Percentiles rank a stretch among this genome's conserved stretches.
Conservation (phyloP, 225 moss, liverwort and hornwort species). For the Anthoceros angustus region DNA sequence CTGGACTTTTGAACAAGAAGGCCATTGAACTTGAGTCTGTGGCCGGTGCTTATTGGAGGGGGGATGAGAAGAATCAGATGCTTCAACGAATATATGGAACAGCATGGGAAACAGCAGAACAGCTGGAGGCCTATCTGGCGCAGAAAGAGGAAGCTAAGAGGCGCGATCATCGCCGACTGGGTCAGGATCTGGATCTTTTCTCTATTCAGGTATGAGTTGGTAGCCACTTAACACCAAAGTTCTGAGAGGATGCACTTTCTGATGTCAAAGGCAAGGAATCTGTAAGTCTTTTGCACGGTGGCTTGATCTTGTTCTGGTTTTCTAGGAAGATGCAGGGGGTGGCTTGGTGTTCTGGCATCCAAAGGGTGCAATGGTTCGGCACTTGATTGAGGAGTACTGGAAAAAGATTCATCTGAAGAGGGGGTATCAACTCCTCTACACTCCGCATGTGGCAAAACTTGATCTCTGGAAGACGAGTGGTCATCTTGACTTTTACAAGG, state of each 20-base stretch:
- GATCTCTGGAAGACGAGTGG: constrained; percentile 99
- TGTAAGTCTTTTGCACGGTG: background rate
- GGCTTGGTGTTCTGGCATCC: constrained; percentile 99
- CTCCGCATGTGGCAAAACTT: constrained; percentile 86
- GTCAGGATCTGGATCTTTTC: constrained; percentile 85
- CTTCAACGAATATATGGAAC: constrained; percentile 96
- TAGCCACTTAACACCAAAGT: background rate
- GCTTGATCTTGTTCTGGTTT: background rate
- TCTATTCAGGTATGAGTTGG: constrained; percentile 55
- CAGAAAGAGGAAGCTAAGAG: constrained; percentile 92
- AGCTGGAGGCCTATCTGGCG: constrained; percentile 63
- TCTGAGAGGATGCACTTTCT: background rate
- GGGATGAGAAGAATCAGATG: constrained; percentile 95
- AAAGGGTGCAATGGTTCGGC: constrained; percentile 83
- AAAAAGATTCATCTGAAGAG: constrained; percentile 74
- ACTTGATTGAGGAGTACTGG: constrained; percentile 86
- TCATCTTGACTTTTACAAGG: constrained; percentile 80
- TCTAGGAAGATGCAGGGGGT: constrained; percentile 94
- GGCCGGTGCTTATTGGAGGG: constrained; percentile 98
- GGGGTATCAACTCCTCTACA: constrained; percentile 93
- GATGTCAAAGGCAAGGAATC: background rate
- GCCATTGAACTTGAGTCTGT: constrained; percentile 85
- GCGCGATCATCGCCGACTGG: constrained; percentile 85
- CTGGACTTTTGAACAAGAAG: constrained; percentile 75
- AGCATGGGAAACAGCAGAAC: constrained; percentile 95